Base-by-base conservation (phyloP, 2,329 filamentous ascomycete species). In the Akanthomyces dipterigenus region DNA sequence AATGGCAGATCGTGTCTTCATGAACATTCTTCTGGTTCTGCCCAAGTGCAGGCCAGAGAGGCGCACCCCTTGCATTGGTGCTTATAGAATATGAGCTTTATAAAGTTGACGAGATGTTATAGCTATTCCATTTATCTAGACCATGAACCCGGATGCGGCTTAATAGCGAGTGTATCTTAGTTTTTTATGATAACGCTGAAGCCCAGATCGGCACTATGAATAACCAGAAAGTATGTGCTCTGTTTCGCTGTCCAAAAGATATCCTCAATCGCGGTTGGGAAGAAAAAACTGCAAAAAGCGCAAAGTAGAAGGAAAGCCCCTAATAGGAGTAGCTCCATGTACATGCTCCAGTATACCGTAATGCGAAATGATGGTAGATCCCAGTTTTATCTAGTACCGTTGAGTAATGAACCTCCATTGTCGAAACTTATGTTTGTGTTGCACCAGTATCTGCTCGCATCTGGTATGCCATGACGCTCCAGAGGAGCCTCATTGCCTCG, bases 381-480 rank as follows among this genome's bases (percentile, higher is more conserved):
- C 38, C 16, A 22, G 12, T 28, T 55, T 11, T 20, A 11, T 28
- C 22, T 16, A 38, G 4, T 22, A 9, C 31, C 34, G 14, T 11
- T 24, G 31, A 22, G n/a, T 22, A 20, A 38, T 20, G 9, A 4
- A 8, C 28, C 12, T 38, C 36, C 36, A 38, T 9, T 43, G 22
- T 42, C 12, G 9, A 53, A 38, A 18, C 1, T 42, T 36, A 55
- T 20, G 38, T 5, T 53, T 20, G 20, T 5, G 18, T 42, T 7
- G 24, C 49, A 26, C 20, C 55, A 16, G 61, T 55, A 18, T 58
- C 55, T 5, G 11, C 50, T 20, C 61, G 55, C 84, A 87, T 87
- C 68, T 83, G 72, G 69, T 81, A 88, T 2, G 78, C 78, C 80
- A 86, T 84, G 69, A 87, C 74, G 4, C 76, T 78, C 85, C 85